phyloP scores from a whole-genome alignment of 768 basidiomycete genomes.

The Agaricus subrufescens region DNA sequence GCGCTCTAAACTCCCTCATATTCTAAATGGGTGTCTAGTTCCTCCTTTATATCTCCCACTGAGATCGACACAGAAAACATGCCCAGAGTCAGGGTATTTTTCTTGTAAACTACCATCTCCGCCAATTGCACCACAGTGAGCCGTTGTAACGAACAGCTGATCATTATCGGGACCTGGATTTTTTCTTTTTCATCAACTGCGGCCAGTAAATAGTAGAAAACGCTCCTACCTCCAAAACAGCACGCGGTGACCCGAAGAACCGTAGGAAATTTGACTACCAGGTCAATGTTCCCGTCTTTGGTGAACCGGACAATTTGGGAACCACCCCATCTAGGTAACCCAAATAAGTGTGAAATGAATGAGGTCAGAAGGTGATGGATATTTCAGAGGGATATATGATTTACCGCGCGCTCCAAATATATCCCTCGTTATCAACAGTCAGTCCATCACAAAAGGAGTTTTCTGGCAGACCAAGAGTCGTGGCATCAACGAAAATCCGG shows the following conservation, averaged over 20 bases:
- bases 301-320: conserved; percentile 55
- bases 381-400: neutral
- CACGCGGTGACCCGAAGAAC: conserved; percentile 63
- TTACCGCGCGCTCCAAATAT: conserved; percentile 60
- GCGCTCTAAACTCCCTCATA: conserved; percentile 12
- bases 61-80: conserved; percentile 49
- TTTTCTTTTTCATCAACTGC: conserved; percentile 1
- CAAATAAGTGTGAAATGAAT: neutral
- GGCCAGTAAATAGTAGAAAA: neutral
- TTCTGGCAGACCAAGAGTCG: conserved; percentile 45
- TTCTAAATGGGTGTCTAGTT: conserved; percentile 28
- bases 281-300: conserved; percentile 47
- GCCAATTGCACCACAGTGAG: conserved; percentile 56
- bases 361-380: conserved; percentile 6
- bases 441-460: conserved; percentile 60
- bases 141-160: conserved; percentile 58
- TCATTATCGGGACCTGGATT: conserved; percentile 53
- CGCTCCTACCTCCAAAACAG: conserved; percentile 56
- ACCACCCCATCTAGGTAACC: conserved; percentile 52
- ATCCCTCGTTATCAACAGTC: conserved; percentile 59
- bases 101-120: conserved; percentile 46
- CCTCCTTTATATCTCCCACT: conserved; percentile 37
- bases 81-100: conserved; percentile 51
- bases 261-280: conserved; percentile 56
- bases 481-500: conserved; percentile 53